These are phyloP conservation scores for Hydnum rufescens DNA, from an alignment of 768 basidiomycete species.

Conservation along the genomic window DNA sequence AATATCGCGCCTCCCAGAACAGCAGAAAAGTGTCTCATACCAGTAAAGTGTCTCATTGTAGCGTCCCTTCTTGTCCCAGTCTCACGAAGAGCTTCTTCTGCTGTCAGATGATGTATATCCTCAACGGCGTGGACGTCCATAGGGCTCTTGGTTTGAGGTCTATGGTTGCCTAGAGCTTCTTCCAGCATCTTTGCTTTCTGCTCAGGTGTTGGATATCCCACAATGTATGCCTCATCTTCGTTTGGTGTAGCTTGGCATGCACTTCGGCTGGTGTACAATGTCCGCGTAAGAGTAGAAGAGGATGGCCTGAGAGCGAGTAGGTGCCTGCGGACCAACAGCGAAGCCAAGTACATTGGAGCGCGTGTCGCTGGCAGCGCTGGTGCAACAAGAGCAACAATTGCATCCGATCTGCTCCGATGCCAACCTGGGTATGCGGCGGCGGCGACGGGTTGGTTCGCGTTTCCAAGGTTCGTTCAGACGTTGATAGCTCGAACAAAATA, in stretches of 20 bases:
- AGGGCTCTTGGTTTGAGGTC: not conserved
- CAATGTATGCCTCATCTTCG: not conserved
- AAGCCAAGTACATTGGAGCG: too few relatives aligned
- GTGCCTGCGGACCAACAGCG: too few relatives aligned
- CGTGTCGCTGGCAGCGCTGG: too few relatives aligned
- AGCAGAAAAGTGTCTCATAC: slow-evolving; percentile 29
- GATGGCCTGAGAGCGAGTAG: not conserved
- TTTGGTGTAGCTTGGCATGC: not conserved
- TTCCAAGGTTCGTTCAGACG: too few relatives aligned
- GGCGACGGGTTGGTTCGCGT: too few relatives aligned
- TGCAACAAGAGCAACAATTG: too few relatives aligned
- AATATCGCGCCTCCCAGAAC: not conserved
- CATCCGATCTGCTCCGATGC: too few relatives aligned
- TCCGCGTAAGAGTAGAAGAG: not conserved
- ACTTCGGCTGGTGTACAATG: not conserved
- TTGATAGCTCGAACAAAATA: too few relatives aligned
- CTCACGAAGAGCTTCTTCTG: slow-evolving; percentile 63
- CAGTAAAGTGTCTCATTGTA: slow-evolving; percentile 85
- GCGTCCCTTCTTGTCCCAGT: slow-evolving; percentile 48
- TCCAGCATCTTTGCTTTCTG: not conserved
- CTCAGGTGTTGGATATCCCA: not conserved
- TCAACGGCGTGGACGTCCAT: slow-evolving; percentile 40
- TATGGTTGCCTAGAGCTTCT: not conserved
- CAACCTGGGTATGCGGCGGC: too few relatives aligned
- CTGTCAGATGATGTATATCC: slow-evolving; percentile 63